Evolutionary conservation across 139 green algal genomes (phyloP).

Genomic region (Eudorina sp.): DNA sequence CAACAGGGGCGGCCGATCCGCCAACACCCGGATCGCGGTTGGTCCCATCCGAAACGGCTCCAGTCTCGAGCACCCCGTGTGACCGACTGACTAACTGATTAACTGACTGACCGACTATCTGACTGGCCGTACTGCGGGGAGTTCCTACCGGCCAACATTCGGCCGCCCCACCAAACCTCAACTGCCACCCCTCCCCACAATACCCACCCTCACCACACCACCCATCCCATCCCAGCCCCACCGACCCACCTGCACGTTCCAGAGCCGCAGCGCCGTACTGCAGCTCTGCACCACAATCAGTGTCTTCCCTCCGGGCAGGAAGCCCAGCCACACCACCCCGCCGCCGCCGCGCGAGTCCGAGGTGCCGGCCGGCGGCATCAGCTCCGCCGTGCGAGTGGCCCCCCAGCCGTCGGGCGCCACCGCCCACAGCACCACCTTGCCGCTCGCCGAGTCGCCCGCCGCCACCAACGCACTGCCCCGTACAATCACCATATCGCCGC

Average conservation of each 20-base stretch:
- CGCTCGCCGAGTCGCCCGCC: neutral
- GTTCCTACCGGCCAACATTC: too few species aligned
- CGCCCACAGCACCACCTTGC: conserved; percentile 31
- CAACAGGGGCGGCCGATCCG: too few species aligned
- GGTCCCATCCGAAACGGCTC: too few species aligned
- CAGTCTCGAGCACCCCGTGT: too few species aligned
- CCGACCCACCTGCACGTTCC: conserved; percentile 29
- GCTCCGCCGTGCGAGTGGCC: neutral
- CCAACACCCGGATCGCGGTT: too few species aligned
- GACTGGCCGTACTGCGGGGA: too few species aligned
- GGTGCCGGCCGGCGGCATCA: neutral
- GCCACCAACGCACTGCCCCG: conserved; percentile 17
- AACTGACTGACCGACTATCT: too few species aligned
- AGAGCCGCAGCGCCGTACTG: neutral
- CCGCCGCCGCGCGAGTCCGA: neutral
- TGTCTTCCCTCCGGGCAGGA: neutral
- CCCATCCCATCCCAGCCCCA: too few species aligned
- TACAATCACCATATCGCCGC: neutral
- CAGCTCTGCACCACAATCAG: conserved; percentile 38
- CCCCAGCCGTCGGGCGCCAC: conserved; percentile 21
- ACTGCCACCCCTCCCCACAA: too few species aligned
- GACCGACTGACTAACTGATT: too few species aligned
- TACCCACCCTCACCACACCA: too few species aligned
- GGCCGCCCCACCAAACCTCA: too few species aligned
- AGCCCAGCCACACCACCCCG: conserved; percentile 28